A percentile compares a stretch with the other conserved stretches of the same genome.
Evolutionary conservation across 2,329 filamentous ascomycete genomes (phyloP).

Genomic region (Zymoseptoria pseudotritici): DNA sequence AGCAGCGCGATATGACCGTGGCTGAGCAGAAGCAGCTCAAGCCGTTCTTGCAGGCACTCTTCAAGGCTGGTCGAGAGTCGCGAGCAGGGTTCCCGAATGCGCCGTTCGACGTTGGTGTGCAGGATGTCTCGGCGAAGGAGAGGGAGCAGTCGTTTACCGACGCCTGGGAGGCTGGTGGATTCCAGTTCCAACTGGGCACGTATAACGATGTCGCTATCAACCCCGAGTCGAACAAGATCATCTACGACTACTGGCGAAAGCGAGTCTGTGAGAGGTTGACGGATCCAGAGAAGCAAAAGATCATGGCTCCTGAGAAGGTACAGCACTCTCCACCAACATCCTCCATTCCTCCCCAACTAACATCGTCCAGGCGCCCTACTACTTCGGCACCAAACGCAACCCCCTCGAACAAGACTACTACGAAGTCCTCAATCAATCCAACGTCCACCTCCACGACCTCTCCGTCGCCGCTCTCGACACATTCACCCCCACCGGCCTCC

Average conservation of each 20-base stretch:
- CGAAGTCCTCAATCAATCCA: conserved; percentile 36
- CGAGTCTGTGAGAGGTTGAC: conserved; percentile 45
- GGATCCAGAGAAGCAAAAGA: conserved; percentile 42
- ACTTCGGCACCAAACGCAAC: conserved; percentile 40
- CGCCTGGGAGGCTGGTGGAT: conserved; percentile 44
- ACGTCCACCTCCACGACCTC: conserved; percentile 37
- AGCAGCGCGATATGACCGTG: conserved; percentile 36
- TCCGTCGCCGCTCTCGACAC: conserved; percentile 35
- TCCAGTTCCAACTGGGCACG: conserved; percentile 45
- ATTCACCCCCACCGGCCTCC: conserved; percentile 37
- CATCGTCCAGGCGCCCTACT: neutral
- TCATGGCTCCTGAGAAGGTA: conserved; percentile 43
- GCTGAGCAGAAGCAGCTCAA: conserved; percentile 46
- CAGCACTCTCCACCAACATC: conserved; percentile 27
- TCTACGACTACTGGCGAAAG: conserved; percentile 50
- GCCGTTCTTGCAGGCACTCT: conserved; percentile 41
- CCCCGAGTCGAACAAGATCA: conserved; percentile 42
- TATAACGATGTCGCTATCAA: conserved; percentile 48
- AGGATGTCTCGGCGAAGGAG: conserved; percentile 35
- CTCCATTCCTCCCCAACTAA: conserved; percentile 19
- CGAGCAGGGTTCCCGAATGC: conserved; percentile 50
- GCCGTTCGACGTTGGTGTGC: conserved; percentile 44
- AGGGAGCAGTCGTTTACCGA: conserved; percentile 37
- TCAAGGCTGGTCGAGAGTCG: conserved; percentile 26
- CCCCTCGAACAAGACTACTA: conserved; percentile 40